These are phyloP conservation scores for Sextonia rubra DNA, from an alignment of 164 flowering plant species.

Conservation along the genomic window DNA sequence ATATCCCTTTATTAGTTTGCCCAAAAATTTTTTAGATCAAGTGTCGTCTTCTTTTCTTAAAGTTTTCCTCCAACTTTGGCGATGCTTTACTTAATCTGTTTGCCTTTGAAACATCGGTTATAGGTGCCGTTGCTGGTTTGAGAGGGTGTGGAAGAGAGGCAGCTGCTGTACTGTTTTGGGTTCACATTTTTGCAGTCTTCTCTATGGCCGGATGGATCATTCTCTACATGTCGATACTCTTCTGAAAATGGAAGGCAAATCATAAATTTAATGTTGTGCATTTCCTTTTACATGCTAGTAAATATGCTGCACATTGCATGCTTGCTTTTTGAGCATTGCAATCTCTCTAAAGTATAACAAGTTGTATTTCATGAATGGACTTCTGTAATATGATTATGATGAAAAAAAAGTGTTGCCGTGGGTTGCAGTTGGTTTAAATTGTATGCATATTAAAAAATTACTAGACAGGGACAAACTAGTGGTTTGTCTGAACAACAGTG, in stretches of 20 bases:
- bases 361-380: not conserved
- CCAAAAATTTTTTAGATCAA: no score
- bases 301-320: not conserved
- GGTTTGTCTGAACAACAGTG: no score
- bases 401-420: no score
- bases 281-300: not conserved
- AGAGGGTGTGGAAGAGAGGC: constrained; percentile 95
- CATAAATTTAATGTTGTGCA: not conserved
- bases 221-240: constrained; percentile 67
- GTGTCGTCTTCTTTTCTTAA: not conserved
- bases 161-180: constrained; percentile 95
- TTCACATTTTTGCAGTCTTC: constrained; percentile 84
- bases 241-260: constrained; percentile 19
- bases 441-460: no score
- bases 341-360: not conserved
- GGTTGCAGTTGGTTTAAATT: no score
- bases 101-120: not conserved
- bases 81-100: not conserved
- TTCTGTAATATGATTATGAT: not conserved
- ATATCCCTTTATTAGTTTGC: no score
- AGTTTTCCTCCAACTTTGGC: not conserved
- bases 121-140: constrained; percentile 91
- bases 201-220: constrained; percentile 96
- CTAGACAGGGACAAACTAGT: no score
- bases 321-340: not conserved